A percentile compares a stretch with the other conserved stretches of the same genome.
phyloP scores from a whole-genome alignment of 495 filamentous ascomycete genomes.

The Penicillium longicatenatum region DNA sequence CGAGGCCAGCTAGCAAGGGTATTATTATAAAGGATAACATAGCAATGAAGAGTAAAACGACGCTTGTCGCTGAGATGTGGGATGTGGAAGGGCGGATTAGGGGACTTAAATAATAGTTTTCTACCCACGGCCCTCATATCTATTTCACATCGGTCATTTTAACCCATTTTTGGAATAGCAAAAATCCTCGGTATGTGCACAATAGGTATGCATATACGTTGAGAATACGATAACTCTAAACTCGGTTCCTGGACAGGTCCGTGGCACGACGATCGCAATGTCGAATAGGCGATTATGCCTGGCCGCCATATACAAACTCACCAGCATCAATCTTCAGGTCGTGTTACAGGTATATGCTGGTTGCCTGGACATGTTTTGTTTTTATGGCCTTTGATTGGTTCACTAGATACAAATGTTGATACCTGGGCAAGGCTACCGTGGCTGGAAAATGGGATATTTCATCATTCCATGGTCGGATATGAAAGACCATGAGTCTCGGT shows the following conservation, averaged over 20 bases:
- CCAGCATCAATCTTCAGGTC: too few relatives aligned
- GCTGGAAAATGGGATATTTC: too few relatives aligned
- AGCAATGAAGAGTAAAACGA: not conserved
- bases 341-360: too few relatives aligned
- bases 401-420: too few relatives aligned
- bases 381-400: too few relatives aligned
- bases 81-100: not conserved
- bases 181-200: not conserved
- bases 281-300: not conserved
- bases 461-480: not conserved
- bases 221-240: not conserved
- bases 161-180: not conserved
- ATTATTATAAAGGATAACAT: constrained; percentile 5
- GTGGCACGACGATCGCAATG: not conserved
- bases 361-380: too few relatives aligned
- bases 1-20: constrained; percentile 12
- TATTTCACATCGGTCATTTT: not conserved
- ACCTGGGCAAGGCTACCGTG: too few relatives aligned
- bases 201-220: not conserved
- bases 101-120: not conserved
- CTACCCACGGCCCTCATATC: not conserved
- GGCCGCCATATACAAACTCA: not conserved
- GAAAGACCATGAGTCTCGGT: too few relatives aligned
- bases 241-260: not conserved
- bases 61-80: not conserved